These are phyloP conservation scores for Stenogyne calaminthoides DNA, from an alignment of 305 asterid genomes.

Conservation along the genomic window DNA sequence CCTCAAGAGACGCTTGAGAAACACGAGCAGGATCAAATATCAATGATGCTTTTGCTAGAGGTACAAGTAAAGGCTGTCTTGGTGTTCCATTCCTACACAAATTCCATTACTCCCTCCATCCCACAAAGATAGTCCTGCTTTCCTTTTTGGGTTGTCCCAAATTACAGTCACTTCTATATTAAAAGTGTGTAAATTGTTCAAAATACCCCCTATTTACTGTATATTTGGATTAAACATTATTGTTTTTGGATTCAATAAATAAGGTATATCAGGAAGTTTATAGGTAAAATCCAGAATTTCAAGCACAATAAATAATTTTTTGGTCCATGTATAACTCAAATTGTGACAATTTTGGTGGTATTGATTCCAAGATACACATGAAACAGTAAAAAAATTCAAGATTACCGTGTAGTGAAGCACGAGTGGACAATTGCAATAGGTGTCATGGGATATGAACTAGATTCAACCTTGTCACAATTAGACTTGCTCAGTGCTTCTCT, in stretches of 20 bases:
- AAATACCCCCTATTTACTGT: too few species aligned
- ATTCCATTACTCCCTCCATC: neutral
- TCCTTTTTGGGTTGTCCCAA: too few species aligned
- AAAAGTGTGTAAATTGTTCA: too few species aligned
- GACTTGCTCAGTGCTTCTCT: slow-evolving; percentile 60
- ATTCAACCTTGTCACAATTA: slow-evolving; percentile 40
- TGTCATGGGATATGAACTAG: slow-evolving; percentile 72
- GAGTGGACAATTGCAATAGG: slow-evolving; percentile 79
- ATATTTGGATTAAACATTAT: too few species aligned
- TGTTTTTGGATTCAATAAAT: too few species aligned
- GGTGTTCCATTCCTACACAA: slow-evolving; percentile 87
- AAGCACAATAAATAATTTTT: too few species aligned
- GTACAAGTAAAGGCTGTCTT: slow-evolving; percentile 94
- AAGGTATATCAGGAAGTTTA: too few species aligned
- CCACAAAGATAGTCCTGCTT: too few species aligned
- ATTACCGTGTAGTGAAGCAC: slow-evolving; percentile 88
- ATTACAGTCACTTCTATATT: too few species aligned
- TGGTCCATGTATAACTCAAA: too few species aligned
- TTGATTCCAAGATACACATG: neutral
- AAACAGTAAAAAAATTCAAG: neutral
- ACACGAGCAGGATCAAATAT: slow-evolving; percentile 67
- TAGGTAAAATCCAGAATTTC: too few species aligned
- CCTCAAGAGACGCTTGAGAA: slow-evolving; percentile 85
- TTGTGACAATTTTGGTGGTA: too few species aligned
- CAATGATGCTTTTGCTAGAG: slow-evolving; percentile 85